These are phyloP conservation scores for Ganoderma lingzhi DNA, from an alignment of 1,284 basidiomycete species.

Conservation along the genomic window DNA sequence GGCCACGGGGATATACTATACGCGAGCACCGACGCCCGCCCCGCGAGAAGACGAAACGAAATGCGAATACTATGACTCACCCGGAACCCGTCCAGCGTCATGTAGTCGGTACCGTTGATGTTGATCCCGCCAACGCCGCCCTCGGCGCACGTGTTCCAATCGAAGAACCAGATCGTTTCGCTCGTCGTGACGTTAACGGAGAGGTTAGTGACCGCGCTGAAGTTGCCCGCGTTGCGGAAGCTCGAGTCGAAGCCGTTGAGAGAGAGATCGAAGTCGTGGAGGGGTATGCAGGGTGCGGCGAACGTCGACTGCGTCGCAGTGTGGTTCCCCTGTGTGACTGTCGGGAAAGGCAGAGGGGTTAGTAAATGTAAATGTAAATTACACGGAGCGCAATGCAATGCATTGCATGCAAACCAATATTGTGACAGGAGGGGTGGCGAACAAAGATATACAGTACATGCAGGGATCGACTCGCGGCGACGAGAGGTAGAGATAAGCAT, in stretches of 20 bases:
- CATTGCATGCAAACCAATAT: background rate
- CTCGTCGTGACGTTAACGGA: constrained; percentile 54
- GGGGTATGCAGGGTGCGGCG: constrained; percentile 56
- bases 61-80: constrained; percentile 41
- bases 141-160: constrained; percentile 58
- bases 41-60: background rate
- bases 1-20: no score
- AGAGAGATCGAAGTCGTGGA: constrained; percentile 52
- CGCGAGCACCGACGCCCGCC: background rate
- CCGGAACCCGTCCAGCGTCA: constrained; percentile 61
- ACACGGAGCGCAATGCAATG: background rate
- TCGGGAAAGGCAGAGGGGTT: background rate
- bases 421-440: background rate
- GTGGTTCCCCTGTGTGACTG: constrained; percentile 65
- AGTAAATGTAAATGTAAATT: background rate
- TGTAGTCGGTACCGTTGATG: constrained; percentile 52
- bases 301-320: constrained; percentile 65
- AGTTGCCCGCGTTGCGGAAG: constrained; percentile 57
- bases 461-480: background rate
- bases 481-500: background rate
- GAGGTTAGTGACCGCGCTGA: constrained; percentile 53
- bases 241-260: constrained; percentile 67
- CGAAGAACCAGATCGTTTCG: constrained; percentile 67
- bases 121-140: constrained; percentile 73
- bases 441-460: background rate